Percentiles rank a stretch among this genome's conserved stretches.
Evolutionary conservation across 83 land plant genomes (phyloP).

Genomic region (Isoetes engelmannii): DNA sequence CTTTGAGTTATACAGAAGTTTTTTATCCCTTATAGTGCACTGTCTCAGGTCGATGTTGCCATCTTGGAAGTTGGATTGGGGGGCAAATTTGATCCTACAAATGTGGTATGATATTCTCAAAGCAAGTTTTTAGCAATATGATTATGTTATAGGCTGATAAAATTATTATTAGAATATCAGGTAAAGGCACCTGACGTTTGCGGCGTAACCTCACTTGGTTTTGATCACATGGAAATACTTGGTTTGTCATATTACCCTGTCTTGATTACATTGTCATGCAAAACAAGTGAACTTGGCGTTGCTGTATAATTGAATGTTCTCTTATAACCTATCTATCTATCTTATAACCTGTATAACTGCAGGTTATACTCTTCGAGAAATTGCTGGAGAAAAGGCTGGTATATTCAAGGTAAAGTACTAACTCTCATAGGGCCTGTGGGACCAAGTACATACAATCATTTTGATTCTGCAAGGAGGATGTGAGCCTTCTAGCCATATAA

Average conservation of each 20-base stretch:
- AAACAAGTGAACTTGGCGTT: too few relatives aligned
- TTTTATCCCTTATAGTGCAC: neutral
- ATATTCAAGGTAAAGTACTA: constrained; percentile 67
- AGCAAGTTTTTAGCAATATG: neutral
- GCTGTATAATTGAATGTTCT: too few relatives aligned
- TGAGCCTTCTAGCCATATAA: too few relatives aligned
- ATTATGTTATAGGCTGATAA: neutral
- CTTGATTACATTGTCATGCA: too few relatives aligned
- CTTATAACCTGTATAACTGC: neutral
- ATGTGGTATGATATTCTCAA: constrained; percentile 9
- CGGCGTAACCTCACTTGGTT: constrained; percentile 22
- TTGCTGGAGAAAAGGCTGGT: constrained; percentile 97
- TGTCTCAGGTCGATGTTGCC: constrained; percentile 24
- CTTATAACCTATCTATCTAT: too few relatives aligned
- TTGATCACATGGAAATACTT: constrained; percentile 28
- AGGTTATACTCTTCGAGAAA: constrained; percentile 86
- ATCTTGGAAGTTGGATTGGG: constrained; percentile 29
- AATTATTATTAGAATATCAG: constrained; percentile 5
- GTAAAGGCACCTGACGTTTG: constrained; percentile 20
- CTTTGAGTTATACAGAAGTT: neutral
- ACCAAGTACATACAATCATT: too few relatives aligned
- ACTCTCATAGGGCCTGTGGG: too few relatives aligned
- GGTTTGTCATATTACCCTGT: neutral
- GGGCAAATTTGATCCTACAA: constrained; percentile 22
- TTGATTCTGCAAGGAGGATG: too few relatives aligned